phyloP scores from a whole-genome alignment of 768 basidiomycete species.

The Tephrocybe rancida region DNA sequence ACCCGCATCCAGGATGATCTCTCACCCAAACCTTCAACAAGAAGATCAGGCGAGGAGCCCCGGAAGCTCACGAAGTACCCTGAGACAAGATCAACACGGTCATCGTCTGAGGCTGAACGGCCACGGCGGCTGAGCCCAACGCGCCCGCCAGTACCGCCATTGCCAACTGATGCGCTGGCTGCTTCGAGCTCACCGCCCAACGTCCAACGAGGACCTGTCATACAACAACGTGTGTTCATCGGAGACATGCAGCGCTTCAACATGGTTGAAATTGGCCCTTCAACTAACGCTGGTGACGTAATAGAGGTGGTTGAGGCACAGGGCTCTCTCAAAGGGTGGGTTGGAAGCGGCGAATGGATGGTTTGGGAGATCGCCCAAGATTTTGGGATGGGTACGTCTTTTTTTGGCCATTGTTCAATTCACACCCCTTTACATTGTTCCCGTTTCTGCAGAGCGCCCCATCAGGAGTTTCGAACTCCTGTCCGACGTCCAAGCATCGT shows the following conservation, averaged over 20 bases:
- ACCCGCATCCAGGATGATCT: slow-evolving; percentile 18
- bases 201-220: slow-evolving; percentile 30
- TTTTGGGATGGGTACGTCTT: slow-evolving; percentile 84
- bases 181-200: slow-evolving; percentile 27
- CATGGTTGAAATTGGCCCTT: slow-evolving; percentile 67
- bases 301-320: slow-evolving; percentile 64
- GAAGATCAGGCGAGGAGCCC: slow-evolving; percentile 20
- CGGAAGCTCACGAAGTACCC: slow-evolving; percentile 16
- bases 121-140: slow-evolving; percentile 23
- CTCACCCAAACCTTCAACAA: slow-evolving; percentile 1
- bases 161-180: slow-evolving; percentile 36
- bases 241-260: slow-evolving; percentile 76
- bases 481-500: slow-evolving; percentile 77
- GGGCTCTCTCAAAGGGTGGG: slow-evolving; percentile 64
- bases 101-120: slow-evolving; percentile 26
- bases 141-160: slow-evolving; percentile 39
- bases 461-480: slow-evolving; percentile 87
- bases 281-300: slow-evolving; percentile 75
- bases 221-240: slow-evolving; percentile 77
- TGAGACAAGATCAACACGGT: slow-evolving; percentile 19
- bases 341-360: slow-evolving; percentile 78
- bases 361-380: slow-evolving; percentile 89
- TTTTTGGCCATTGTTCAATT: slow-evolving; percentile 2
- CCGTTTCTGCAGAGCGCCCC: slow-evolving; percentile 70
- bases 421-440: slow-evolving; percentile 13